Conservation (phyloP, 176 grass and related monocot genomes). For the Carex myosuroides region DNA sequence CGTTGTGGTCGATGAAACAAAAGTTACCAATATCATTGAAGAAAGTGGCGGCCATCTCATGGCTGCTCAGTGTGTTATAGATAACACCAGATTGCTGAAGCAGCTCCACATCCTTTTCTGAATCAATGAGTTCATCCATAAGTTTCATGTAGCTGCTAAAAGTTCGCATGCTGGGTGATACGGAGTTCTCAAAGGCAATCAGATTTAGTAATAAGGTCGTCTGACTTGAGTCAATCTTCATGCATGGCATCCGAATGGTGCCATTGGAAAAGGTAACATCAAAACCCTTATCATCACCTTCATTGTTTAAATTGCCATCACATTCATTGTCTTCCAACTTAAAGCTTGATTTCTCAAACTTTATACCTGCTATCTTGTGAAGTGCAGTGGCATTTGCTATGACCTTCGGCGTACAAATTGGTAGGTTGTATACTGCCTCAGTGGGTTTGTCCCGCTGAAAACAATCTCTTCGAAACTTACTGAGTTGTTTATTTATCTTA, state of each 20-base stretch:
- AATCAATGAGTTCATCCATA: slow-evolving; percentile 10
- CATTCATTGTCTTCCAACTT: too few relatives aligned
- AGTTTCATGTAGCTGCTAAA: slow-evolving; percentile 5
- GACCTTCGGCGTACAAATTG: too few relatives aligned
- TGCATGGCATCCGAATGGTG: background rate
- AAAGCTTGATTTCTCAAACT: too few relatives aligned
- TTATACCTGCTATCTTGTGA: too few relatives aligned
- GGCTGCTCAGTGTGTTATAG: background rate
- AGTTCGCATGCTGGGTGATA: too few relatives aligned
- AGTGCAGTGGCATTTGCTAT: too few relatives aligned
- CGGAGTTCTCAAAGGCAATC: background rate
- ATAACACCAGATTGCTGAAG: slow-evolving; percentile 8
- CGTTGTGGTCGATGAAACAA: background rate
- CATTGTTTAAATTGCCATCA: background rate
- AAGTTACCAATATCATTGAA: slow-evolving; percentile 8
- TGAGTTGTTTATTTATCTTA: too few relatives aligned
- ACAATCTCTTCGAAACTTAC: too few relatives aligned
- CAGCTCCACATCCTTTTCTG: slow-evolving; percentile 2
- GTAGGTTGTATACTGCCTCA: too few relatives aligned
- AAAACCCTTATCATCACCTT: background rate
- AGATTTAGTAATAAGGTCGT: slow-evolving; percentile 1
- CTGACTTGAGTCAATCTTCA: background rate
- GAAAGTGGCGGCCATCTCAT: slow-evolving; percentile 11
- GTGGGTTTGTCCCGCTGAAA: too few relatives aligned
- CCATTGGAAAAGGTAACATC: background rate